A percentile compares a stretch with the other conserved stretches of the same genome.
Evolutionary conservation across 1,139 yeast genomes (phyloP).

Genomic region (Lodderomyces metapsilosis): DNA sequence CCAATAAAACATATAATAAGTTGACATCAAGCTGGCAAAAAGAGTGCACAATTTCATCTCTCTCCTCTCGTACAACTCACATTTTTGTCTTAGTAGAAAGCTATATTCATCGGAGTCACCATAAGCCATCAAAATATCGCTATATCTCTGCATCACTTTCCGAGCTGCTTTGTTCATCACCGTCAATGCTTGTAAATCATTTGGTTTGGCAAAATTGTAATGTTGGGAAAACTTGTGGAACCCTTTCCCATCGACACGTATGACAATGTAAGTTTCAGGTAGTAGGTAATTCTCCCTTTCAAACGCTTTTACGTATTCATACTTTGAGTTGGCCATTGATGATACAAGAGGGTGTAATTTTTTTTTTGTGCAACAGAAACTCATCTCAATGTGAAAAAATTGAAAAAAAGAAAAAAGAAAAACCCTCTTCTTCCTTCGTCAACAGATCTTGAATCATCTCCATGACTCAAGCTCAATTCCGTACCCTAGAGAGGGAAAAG

Average conservation of each 20-base stretch:
- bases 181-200: conserved; percentile 70
- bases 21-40: conserved; percentile 78
- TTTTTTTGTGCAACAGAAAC: conserved; percentile 5
- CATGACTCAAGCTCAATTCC: conserved; percentile 50
- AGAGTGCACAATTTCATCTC: conserved; percentile 77
- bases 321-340: conserved; percentile 72
- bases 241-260: conserved; percentile 91
- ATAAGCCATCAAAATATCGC: conserved; percentile 78
- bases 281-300: conserved; percentile 73
- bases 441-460: not conserved
- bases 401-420: not conserved
- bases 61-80: conserved; percentile 75
- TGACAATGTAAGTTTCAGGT: conserved; percentile 78
- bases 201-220: conserved; percentile 82
- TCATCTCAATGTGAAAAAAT: conserved; percentile 8
- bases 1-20: conserved; percentile 75
- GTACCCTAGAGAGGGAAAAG: conserved; percentile 84
- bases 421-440: not conserved
- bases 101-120: conserved; percentile 97
- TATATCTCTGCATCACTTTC: conserved; percentile 57
- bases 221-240: conserved; percentile 79
- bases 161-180: conserved; percentile 83
- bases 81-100: conserved; percentile 62
- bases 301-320: conserved; percentile 80
- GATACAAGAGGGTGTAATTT: not conserved